Conservation (phyloP, 106 monocot genomes). For the Apostasia shenzhenica region DNA sequence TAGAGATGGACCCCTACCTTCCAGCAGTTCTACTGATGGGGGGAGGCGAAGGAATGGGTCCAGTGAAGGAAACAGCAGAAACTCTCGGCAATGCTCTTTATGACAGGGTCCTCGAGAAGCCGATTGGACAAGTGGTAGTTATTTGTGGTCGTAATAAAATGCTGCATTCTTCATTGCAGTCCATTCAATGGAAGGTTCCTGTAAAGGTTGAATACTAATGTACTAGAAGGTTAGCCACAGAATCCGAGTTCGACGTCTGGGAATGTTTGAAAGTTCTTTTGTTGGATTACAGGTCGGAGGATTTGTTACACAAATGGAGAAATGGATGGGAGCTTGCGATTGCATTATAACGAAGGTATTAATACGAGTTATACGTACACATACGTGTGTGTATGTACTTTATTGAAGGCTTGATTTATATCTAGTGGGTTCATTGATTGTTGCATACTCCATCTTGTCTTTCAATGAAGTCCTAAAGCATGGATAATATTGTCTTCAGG, state of each 20-base stretch:
- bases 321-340: constrained; percentile 67
- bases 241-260: neutral
- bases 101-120: constrained; percentile 20
- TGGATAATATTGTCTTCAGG: constrained; percentile 11
- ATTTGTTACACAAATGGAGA: constrained; percentile 61
- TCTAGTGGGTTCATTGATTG: neutral
- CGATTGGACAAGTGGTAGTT: constrained; percentile 66
- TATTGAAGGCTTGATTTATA: neutral
- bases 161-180: constrained; percentile 35
- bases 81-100: constrained; percentile 63
- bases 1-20: constrained; percentile 52
- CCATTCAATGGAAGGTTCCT: constrained; percentile 54
- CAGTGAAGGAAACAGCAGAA: constrained; percentile 58
- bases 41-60: constrained; percentile 94
- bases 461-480: too few species aligned
- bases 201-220: constrained; percentile 36
- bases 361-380: neutral
- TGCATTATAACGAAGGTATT: constrained; percentile 62
- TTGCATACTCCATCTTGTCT: neutral
- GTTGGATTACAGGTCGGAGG: constrained; percentile 33
- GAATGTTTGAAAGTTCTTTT: neutral
- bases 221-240: neutral
- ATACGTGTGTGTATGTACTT: neutral
- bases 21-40: constrained; percentile 89
- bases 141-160: constrained; percentile 78